These are phyloP conservation scores for Orbilia brochopaga DNA, from an alignment of 2,329 filamentous ascomycete species.

Conservation along the genomic window DNA sequence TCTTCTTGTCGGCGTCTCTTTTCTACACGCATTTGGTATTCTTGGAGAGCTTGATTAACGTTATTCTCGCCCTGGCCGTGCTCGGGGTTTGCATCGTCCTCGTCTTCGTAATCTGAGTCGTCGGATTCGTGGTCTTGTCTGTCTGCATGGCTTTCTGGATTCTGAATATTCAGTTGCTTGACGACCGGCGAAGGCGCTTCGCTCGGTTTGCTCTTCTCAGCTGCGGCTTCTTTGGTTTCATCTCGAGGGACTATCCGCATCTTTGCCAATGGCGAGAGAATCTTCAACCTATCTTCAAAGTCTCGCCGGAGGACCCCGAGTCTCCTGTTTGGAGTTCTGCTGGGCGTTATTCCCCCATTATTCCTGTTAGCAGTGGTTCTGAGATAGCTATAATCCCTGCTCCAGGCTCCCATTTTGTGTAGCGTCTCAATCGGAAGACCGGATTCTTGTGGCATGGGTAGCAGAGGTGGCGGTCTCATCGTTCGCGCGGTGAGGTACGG, in stretches of 20 bases:
- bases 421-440: constrained; percentile 3
- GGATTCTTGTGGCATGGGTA: constrained; percentile 19
- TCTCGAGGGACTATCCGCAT: constrained; percentile 35
- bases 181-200: not conserved
- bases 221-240: not conserved
- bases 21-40: constrained; percentile 26
- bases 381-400: constrained; percentile 25
- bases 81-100: not conserved
- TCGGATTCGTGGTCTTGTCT: too few relatives aligned
- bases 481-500: constrained; percentile 34
- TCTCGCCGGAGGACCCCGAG: constrained; percentile 1
- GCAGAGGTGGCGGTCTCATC: constrained; percentile 27
- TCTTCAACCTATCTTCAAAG: constrained; percentile 10
- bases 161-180: not conserved
- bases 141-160: too few relatives aligned
- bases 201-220: not conserved
- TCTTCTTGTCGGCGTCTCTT: constrained; percentile 19
- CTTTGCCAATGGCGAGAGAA: constrained; percentile 40
- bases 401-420: constrained; percentile 31
- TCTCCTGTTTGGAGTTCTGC: not conserved
- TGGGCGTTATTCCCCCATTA: not conserved
- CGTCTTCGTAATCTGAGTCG: not conserved
- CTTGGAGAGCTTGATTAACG: not conserved
- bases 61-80: not conserved
- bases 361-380: constrained; percentile 1